These are phyloP conservation scores for Gastrodia elata DNA, from an alignment of 106 monocot genomes.

Conservation along the genomic window DNA sequence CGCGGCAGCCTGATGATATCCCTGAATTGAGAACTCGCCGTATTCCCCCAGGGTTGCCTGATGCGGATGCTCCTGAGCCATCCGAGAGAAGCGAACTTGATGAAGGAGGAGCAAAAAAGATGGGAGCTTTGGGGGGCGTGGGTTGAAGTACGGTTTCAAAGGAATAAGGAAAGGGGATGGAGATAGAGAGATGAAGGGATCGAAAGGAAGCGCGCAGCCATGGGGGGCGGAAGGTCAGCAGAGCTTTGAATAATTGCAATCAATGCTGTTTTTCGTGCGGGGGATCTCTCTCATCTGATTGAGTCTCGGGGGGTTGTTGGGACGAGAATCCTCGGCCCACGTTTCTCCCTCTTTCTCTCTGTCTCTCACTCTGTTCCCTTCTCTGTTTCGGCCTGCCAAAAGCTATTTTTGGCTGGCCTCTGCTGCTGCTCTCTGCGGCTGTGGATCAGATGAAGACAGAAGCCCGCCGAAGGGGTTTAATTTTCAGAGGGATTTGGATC, in stretches of 20 bases:
- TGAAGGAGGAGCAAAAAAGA: background rate
- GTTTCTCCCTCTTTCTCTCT: background rate
- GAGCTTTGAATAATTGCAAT: constrained; percentile 15
- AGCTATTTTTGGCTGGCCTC: constrained; percentile 10
- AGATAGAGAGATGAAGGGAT: too few species aligned
- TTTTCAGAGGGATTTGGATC: constrained; percentile 3
- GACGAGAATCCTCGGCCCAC: constrained; percentile 21
- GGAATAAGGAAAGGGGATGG: too few species aligned
- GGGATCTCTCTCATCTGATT: constrained; percentile 9
- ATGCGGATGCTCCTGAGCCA: constrained; percentile 2
- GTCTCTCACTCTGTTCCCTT: background rate
- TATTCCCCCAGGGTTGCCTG: constrained; percentile 5
- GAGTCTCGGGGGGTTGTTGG: constrained; percentile 8
- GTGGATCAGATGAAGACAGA: background rate
- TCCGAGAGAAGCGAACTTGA: background rate
- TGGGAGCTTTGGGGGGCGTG: too few species aligned
- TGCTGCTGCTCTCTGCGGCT: background rate
- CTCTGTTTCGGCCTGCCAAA: background rate
- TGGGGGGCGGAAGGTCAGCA: background rate
- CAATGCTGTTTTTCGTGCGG: constrained; percentile 7
- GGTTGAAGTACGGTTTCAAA: too few species aligned
- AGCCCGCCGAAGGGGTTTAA: background rate
- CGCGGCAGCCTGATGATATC: constrained; percentile 2
- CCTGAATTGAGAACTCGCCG: background rate
- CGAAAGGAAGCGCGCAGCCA: constrained; percentile 5